Conservation (phyloP, 2,329 filamentous ascomycete genomes). For the Botryotinia calthae region DNA sequence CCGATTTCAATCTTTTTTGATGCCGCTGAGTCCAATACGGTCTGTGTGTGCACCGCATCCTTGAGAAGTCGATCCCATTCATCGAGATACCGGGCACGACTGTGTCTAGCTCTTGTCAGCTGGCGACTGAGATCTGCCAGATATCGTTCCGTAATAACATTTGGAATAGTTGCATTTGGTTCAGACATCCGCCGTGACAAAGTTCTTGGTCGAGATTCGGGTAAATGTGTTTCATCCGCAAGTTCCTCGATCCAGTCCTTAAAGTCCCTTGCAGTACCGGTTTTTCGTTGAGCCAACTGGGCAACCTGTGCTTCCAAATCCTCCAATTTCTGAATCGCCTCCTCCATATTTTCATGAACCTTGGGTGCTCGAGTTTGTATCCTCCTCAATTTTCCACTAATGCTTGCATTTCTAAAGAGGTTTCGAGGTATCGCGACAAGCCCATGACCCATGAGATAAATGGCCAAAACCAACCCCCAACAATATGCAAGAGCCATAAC, state of each 20-base stretch:
- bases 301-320: slow-evolving; percentile 77
- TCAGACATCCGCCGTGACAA: slow-evolving; percentile 43
- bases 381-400: slow-evolving; percentile 69
- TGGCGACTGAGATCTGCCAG: slow-evolving; percentile 84
- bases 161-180: slow-evolving; percentile 57
- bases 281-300: slow-evolving; percentile 78
- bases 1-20: slow-evolving; percentile 80
- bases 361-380: slow-evolving; percentile 78
- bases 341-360: slow-evolving; percentile 82
- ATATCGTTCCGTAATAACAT: slow-evolving; percentile 89
- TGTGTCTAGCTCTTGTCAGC: slow-evolving; percentile 77
- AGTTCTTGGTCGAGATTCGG: slow-evolving; percentile 56
- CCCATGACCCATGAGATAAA: slow-evolving; percentile 97
- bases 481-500: slow-evolving; percentile 94
- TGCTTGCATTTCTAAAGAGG: slow-evolving; percentile 75
- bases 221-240: slow-evolving; percentile 69
- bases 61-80: slow-evolving; percentile 82
- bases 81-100: slow-evolving; percentile 75
- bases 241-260: slow-evolving; percentile 96
- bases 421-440: slow-evolving; percentile 85
- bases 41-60: slow-evolving; percentile 71
- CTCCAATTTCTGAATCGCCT: slow-evolving; percentile 75
- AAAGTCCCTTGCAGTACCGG: slow-evolving; percentile 70
- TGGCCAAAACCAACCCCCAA: slow-evolving; percentile 86
- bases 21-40: slow-evolving; percentile 77